Conservation (phyloP, 2,329 filamentous ascomycete genomes). For the Amylocarpus encephaloides region DNA sequence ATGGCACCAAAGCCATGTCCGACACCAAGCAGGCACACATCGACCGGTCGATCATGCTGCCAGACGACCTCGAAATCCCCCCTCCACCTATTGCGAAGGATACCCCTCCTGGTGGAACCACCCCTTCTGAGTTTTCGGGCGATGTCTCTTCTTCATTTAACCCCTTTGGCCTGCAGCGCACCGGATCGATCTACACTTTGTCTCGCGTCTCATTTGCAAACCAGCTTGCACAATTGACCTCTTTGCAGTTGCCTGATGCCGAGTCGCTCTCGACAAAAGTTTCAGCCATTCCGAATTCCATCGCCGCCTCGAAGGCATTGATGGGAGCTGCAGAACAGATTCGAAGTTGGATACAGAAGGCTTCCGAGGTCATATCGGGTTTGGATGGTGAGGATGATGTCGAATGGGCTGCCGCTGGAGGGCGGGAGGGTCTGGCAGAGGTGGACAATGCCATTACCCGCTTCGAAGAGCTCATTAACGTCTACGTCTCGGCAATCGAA, state of each 20-base stretch:
- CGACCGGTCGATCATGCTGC: constrained; percentile 38
- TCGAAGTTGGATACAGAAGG: constrained; percentile 86
- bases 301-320: constrained; percentile 75
- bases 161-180: constrained; percentile 56
- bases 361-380: constrained; percentile 79
- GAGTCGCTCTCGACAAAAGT: constrained; percentile 78
- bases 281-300: constrained; percentile 75
- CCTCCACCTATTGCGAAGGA: constrained; percentile 49
- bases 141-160: constrained; percentile 53
- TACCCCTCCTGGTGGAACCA: constrained; percentile 36
- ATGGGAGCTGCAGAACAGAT: constrained; percentile 89
- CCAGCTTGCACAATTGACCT: constrained; percentile 86
- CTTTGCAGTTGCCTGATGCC: constrained; percentile 81
- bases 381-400: constrained; percentile 95
- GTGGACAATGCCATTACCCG: constrained; percentile 69
- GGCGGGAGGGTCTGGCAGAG: constrained; percentile 70
- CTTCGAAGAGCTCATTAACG: constrained; percentile 84
- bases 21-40: constrained; percentile 53
- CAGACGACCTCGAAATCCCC: constrained; percentile 31
- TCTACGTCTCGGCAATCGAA: constrained; percentile 92
- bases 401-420: constrained; percentile 89
- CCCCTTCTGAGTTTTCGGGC: constrained; percentile 29
- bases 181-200: constrained; percentile 88
- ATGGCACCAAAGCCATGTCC: constrained; percentile 58
- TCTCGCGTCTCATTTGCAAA: constrained; percentile 88